Base-by-base conservation (phyloP, 1,284 basidiomycete species). In the Tetrapyrgos nigripes region DNA sequence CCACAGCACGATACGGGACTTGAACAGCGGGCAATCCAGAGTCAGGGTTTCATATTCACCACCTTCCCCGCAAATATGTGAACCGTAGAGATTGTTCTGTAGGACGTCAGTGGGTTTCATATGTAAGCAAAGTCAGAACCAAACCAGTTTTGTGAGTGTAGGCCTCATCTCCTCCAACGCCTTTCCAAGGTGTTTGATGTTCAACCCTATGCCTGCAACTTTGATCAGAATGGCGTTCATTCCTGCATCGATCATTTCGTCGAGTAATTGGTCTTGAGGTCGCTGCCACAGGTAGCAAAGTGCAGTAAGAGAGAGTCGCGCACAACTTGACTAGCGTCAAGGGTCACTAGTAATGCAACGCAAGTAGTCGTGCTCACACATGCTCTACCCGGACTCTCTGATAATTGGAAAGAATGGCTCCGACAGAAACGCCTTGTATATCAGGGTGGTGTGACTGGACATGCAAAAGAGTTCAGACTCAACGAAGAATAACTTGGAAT, bases 41-140 rank as follows among this genome's bases (percentile, higher is more conserved):
- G 97, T 97, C 57, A 98, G 77, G 0, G 93, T 94, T 73, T 99
- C 97, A 72, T 98, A 99, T 78, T 99, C 97, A 1, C 97, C 97
- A 2, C 97, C 97, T 76, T 99, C 97, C 3, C 97, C 97, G 62
- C 96, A 98, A 1, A 97, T 85, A 73, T 99, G 97, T 0, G 93
- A 89, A 0, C 96, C 96, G 68, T 97, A 99, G 45, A 87, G 76
- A 3, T 76, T 68, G 71, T 96, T 92, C 92, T 96, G 44, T n/a
- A 29, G 37, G 33, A 47, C 59, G n/a, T 44, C 21, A 59, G 3
- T 29, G 33, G 45, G n/a, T 3, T 53, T 33, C 17, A 4, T 1
- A 17, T 53, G 46, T 24, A 47, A 51, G 29, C 43, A 28, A 6
- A 50, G 29, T 19, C 35, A 6, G 4, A 53, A 14, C 70, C 84